Evolutionary conservation across 371 early-diverging fungal species (phyloP), one percentile per base, ranked within the genome.

Genomic region (Zychaea mexicana): DNA sequence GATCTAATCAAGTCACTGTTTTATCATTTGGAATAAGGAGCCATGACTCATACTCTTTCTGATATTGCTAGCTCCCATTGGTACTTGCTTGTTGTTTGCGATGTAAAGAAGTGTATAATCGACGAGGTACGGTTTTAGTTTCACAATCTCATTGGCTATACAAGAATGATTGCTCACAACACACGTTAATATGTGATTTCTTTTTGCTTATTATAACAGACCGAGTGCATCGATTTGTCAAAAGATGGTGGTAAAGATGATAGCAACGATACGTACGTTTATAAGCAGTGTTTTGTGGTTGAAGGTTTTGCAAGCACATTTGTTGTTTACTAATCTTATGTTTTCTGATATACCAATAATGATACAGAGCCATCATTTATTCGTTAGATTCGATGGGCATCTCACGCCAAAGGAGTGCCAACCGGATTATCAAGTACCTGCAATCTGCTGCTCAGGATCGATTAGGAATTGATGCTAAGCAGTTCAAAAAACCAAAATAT

Each of bases 11-110:
- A 28, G 15, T 28, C 52, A 38, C n/a, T 7, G 4, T 42, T 17
- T 42, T 42, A 42, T 42, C 17, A 42, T 17, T 42, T 4, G 13
- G n/a, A 3, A 8, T 15, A 8, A 39, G n/a, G n/a, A 13, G 15
- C 10, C 3, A 32, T 6, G 13, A 32, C 17, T 55, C 31, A 24
- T 52, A 9, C 6, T 32, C 21, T 6, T 61, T 6, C 5, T 26
- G 7, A 15, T 21, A 12, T 53, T 12, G n/a, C 33, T 56, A 79
- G 79, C 33, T 54, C 83, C 58, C 91, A 91, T 58, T 91, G 91
- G 91, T 88, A 88, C 68, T 69, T 88, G 1, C 84, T 83, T 13
- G 71, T 91, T n/a, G 78, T 91, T n/a, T 77, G 71, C 67, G 84
- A 91, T 61, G 83, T 86, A 1, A 68, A 59, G 17, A 13, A 32